Percentiles rank a stretch among this genome's conserved stretches.
Conservation (phyloP, 164 flowering plant species). For the Chimonanthus salicifolius region DNA sequence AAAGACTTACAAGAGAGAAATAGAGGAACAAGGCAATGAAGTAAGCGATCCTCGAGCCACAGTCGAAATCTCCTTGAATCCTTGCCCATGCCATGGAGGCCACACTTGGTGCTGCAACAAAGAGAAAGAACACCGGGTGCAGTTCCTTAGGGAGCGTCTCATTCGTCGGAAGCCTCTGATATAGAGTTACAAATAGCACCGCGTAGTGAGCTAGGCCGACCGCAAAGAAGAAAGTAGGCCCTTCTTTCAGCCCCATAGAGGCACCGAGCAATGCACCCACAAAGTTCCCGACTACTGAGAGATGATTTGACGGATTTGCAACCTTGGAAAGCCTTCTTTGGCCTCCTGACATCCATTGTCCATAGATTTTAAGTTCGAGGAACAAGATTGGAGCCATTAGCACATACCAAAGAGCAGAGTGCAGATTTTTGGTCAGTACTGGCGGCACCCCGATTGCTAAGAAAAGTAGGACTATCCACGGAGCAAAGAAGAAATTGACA, state of each 20-base stretch:
- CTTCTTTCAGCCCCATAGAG: constrained; percentile 80
- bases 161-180: constrained; percentile 77
- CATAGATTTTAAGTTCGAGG: constrained; percentile 83
- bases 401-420: constrained; percentile 55
- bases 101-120: constrained; percentile 79
- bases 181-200: constrained; percentile 85
- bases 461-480: constrained; percentile 65
- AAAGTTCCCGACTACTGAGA: constrained; percentile 81
- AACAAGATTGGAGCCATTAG: constrained; percentile 68
- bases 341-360: constrained; percentile 97
- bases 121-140: constrained; percentile 80
- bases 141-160: constrained; percentile 74
- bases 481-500: constrained; percentile 93
- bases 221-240: constrained; percentile 79
- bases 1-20: constrained; percentile 51
- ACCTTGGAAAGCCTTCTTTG: constrained; percentile 76
- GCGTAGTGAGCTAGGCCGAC: constrained; percentile 82
- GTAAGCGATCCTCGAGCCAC: constrained; percentile 55
- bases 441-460: constrained; percentile 62
- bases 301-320: constrained; percentile 86
- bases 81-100: constrained; percentile 81
- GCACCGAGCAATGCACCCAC: constrained; percentile 82
- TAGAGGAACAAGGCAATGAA: constrained; percentile 80
- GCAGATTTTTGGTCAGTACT: constrained; percentile 30
- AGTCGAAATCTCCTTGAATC: constrained; percentile 57